phyloP scores from a whole-genome alignment of 345 rosid species.

The Pugionium dolabratum region DNA sequence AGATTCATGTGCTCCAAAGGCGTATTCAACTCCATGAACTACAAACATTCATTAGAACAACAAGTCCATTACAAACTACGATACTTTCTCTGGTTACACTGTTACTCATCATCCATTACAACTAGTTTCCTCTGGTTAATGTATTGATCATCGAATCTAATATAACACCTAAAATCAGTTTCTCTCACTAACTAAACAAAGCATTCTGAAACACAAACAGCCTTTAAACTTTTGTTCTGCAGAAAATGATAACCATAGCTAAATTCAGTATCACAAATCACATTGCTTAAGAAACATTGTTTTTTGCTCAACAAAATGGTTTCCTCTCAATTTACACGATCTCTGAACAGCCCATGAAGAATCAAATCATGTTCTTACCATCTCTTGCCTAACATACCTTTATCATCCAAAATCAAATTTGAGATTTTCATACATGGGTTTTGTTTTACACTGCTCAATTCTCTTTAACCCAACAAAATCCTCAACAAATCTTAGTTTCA shows the following conservation, averaged over 20 bases:
- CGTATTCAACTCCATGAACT: conserved; percentile 85
- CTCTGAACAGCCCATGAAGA: background rate
- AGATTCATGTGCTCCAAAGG: conserved; percentile 78
- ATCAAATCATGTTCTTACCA: background rate
- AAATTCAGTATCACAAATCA: background rate
- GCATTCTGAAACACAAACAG: no score
- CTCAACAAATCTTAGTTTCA: conserved; percentile 11
- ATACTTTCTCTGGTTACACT: background rate
- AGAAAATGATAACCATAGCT: no score
- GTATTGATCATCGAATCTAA: conserved; percentile 6
- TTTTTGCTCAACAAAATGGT: background rate
- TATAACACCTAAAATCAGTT: background rate
- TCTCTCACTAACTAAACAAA: background rate
- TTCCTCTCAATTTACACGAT: background rate
- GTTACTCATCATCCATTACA: no score
- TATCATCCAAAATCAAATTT: no score
- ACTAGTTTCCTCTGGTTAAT: no score
- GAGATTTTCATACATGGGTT: no score
- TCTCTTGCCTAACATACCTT: no score
- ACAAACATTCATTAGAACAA: conserved; percentile 25
- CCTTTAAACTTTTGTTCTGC: no score
- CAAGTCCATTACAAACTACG: conserved; percentile 7
- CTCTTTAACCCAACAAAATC: no score
- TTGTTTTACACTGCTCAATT: conserved; percentile 1
- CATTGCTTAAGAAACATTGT: background rate